These are phyloP conservation scores for Eutrema yunnanense DNA, from an alignment of 345 rosid species.

Conservation along the genomic window DNA sequence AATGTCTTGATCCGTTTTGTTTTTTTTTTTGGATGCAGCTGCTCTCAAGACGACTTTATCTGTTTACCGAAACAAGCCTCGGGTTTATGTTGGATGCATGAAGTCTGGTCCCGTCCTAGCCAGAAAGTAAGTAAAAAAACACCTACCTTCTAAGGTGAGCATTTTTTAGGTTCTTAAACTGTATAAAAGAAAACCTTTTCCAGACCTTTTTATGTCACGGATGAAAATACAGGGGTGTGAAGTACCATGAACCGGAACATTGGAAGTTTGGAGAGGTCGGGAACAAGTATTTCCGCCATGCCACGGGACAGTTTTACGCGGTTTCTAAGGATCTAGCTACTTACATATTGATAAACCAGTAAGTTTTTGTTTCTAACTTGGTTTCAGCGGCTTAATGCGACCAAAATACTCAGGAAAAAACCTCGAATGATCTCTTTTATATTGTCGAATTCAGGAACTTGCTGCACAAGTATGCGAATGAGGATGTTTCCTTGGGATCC, in stretches of 20 bases:
- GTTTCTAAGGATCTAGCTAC: conserved; percentile 76
- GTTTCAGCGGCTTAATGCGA: neutral
- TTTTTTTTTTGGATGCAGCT: conserved; percentile 29
- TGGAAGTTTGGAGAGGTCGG: conserved; percentile 86
- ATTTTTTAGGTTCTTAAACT: neutral
- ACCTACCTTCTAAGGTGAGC: neutral
- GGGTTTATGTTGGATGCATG: conserved; percentile 87
- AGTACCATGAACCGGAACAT: conserved; percentile 82
- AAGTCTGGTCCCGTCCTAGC: conserved; percentile 92
- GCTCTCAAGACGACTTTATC: conserved; percentile 55
- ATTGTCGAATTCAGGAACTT: conserved; percentile 37
- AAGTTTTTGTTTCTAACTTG: conserved; percentile 19
- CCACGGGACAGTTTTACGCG: conserved; percentile 89
- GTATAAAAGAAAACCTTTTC: neutral
- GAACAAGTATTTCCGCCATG: conserved; percentile 82
- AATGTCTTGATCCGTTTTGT: neutral
- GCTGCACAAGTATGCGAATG: conserved; percentile 58
- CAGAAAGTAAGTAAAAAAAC: conserved; percentile 45
- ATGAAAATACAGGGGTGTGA: conserved; percentile 52
- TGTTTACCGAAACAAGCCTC: conserved; percentile 44
- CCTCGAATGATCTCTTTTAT: neutral
- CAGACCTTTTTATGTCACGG: neutral
- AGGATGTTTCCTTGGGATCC: conserved; percentile 56
- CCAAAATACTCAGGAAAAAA: neutral
- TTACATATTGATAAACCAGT: conserved; percentile 70